Evolutionary conservation across 2,329 filamentous ascomycete species (phyloP).

Genomic region (Cladosporium sp.): DNA sequence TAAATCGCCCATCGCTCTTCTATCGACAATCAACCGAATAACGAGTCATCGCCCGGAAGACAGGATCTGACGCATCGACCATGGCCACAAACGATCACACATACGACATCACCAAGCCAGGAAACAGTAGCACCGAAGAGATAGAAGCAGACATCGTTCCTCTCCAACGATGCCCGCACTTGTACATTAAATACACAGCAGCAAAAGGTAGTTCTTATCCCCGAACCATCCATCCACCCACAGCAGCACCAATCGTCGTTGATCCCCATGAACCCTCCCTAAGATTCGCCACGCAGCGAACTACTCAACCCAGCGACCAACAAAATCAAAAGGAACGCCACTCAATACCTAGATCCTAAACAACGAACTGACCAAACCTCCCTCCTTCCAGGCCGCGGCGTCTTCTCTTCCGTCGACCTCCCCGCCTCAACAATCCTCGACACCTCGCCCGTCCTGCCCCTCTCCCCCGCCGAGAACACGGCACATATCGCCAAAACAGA

Average conservation of each 20-base stretch:
- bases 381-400: conserved; percentile 50
- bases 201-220: conserved; percentile 8
- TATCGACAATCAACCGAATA: neutral
- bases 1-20: neutral
- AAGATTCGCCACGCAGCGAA: neutral
- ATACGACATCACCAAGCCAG: neutral
- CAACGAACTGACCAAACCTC: neutral
- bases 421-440: conserved; percentile 53
- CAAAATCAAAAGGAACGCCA: too few relatives aligned
- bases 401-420: conserved; percentile 53
- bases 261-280: too few relatives aligned
- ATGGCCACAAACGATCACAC: neutral
- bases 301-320: too few relatives aligned
- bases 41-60: neutral
- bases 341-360: neutral
- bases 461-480: conserved; percentile 52
- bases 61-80: neutral
- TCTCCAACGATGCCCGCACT: neutral
- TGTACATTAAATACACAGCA: conserved; percentile 16
- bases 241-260: too few relatives aligned
- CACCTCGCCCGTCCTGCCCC: conserved; percentile 54
- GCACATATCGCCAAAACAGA: conserved; percentile 53
- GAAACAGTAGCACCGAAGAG: neutral
- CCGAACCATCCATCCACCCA: too few relatives aligned
- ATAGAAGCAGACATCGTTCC: neutral